Evolutionary conservation across 1,284 basidiomycete species (phyloP).

Genomic region (Golubevia sp.): DNA sequence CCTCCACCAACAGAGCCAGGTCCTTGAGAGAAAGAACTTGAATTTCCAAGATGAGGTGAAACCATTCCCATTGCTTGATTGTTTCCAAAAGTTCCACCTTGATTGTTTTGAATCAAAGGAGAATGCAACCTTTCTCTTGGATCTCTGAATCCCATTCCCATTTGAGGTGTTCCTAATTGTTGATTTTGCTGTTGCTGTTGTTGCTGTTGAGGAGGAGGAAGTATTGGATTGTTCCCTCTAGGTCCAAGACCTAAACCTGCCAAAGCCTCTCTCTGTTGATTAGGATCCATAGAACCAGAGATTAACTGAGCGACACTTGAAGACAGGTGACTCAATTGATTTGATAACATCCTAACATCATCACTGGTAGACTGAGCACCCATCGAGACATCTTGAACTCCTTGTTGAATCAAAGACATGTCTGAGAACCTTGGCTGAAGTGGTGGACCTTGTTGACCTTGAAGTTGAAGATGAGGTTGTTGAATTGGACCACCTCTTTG

Average conservation of each 20-base stretch:
- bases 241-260: neutral
- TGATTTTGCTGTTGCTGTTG: conserved; percentile 18
- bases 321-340: conserved; percentile 32
- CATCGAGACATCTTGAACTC: neutral
- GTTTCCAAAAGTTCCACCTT: conserved; percentile 10
- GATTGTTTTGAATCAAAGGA: conserved; percentile 18
- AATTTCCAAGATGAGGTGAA: neutral
- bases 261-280: neutral
- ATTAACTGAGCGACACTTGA: conserved; percentile 41
- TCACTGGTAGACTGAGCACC: conserved; percentile 12
- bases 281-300: neutral
- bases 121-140: conserved; percentile 18
- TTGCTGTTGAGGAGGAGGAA: neutral
- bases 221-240: neutral
- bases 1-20: conserved; percentile 10
- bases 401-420: neutral
- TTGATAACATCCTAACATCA: conserved; percentile 35
- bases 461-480: conserved; percentile 1
- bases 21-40: conserved; percentile 20
- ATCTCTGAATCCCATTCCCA: neutral
- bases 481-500: conserved; percentile 5
- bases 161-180: conserved; percentile 16
- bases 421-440: neutral
- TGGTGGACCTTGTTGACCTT: conserved; percentile 1
- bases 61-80: neutral